Conservation (phyloP, 169 alveolate genomes). For the Eimeria acervulina region DNA sequence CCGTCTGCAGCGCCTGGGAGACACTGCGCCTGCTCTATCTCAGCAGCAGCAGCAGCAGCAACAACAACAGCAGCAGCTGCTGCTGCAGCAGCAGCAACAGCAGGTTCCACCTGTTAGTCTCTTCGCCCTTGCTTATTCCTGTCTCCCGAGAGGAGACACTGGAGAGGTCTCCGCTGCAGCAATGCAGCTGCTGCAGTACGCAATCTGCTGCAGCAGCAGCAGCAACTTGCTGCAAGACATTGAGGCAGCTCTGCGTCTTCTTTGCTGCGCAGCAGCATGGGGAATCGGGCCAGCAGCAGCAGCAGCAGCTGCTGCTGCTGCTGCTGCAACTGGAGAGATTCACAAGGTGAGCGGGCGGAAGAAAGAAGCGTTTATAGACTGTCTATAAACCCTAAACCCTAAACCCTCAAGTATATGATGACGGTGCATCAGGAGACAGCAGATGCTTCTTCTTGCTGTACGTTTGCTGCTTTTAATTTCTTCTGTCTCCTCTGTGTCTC, state of each 20-base stretch:
- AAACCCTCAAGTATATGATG: too few relatives aligned
- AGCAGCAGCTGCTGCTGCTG: conserved; percentile 53
- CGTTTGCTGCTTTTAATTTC: too few relatives aligned
- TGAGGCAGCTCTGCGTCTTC: conserved; percentile 34
- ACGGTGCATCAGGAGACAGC: not conserved
- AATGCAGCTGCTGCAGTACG: conserved; percentile 32
- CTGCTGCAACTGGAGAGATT: not conserved
- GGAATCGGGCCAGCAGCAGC: conserved; percentile 56
- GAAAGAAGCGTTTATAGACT: too few relatives aligned
- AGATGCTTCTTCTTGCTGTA: not conserved
- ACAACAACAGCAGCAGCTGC: conserved; percentile 24
- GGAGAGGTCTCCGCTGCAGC: not conserved
- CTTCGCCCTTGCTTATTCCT: conserved; percentile 29
- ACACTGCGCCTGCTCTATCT: not conserved
- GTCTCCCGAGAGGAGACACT: conserved; percentile 15
- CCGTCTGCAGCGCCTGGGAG: not conserved
- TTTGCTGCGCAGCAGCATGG: conserved; percentile 66
- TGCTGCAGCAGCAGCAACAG: not conserved
- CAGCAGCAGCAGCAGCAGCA: not conserved
- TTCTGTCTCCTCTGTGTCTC: too few relatives aligned
- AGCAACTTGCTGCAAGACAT: conserved; percentile 47
- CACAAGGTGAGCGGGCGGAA: too few relatives aligned
- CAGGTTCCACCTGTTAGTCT: not conserved
- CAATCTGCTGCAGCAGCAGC: conserved; percentile 65
- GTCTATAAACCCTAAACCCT: too few relatives aligned